These are phyloP conservation scores for Podospora appendiculata DNA, from an alignment of 495 filamentous ascomycete genomes.

Conservation along the genomic window DNA sequence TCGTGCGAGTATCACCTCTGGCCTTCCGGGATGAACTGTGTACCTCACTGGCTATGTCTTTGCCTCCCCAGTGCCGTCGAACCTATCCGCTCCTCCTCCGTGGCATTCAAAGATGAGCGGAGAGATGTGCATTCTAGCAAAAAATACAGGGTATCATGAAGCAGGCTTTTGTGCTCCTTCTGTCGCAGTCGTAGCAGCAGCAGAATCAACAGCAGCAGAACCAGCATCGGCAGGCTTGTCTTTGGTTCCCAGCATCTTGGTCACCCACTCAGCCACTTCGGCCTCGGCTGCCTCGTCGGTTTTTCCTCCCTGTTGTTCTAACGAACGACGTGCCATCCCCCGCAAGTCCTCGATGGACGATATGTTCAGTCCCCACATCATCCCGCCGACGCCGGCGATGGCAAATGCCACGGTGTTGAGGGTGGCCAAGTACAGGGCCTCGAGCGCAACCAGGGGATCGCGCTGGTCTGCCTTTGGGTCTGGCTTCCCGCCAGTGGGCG, in stretches of 20 bases:
- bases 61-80: too few species aligned
- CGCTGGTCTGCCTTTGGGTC: slow-evolving; percentile 5
- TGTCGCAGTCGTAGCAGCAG: neutral
- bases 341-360: slow-evolving; percentile 62
- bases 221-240: slow-evolving; percentile 5
- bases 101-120: too few species aligned
- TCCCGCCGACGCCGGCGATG: slow-evolving; percentile 60
- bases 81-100: too few species aligned
- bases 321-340: slow-evolving; percentile 36
- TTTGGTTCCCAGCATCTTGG: slow-evolving; percentile 51
- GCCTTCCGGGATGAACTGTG: too few species aligned
- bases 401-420: slow-evolving; percentile 65
- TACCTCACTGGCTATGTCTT: too few species aligned
- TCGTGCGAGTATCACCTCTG: too few species aligned
- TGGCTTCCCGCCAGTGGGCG: neutral
- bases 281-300: slow-evolving; percentile 53
- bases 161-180: too few species aligned
- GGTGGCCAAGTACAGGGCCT: slow-evolving; percentile 77
- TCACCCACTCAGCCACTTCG: slow-evolving; percentile 67
- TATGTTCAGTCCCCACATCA: slow-evolving; percentile 64
- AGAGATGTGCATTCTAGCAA: too few species aligned
- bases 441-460: slow-evolving; percentile 58
- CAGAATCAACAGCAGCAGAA: too few species aligned
- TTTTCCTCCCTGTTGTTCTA: slow-evolving; percentile 35
- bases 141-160: too few species aligned